Evolutionary conservation across 805 yeast genomes (phyloP).

Genomic region (Lachancea sp.): DNA sequence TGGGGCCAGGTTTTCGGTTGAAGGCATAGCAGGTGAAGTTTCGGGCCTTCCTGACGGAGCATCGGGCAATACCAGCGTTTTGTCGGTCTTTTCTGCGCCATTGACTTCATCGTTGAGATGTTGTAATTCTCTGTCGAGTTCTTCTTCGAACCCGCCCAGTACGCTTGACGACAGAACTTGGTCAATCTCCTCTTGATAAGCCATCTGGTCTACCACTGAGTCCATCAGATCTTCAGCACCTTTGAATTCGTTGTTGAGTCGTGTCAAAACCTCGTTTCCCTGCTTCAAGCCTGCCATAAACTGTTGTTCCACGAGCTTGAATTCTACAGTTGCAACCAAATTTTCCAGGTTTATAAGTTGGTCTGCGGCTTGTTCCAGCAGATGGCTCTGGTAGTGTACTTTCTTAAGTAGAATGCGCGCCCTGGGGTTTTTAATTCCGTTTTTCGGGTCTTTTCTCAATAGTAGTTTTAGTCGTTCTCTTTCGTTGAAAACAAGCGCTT

Average conservation of each 20-base stretch:
- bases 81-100: conserved; percentile 20
- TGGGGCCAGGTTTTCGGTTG: conserved; percentile 27
- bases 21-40: conserved; percentile 20
- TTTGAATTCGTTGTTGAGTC: conserved; percentile 71
- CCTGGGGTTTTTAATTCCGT: conserved; percentile 56
- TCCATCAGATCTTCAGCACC: conserved; percentile 79
- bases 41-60: conserved; percentile 3
- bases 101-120: conserved; percentile 44
- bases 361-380: conserved; percentile 62
- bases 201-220: conserved; percentile 72
- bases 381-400: conserved; percentile 73
- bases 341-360: conserved; percentile 78
- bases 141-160: conserved; percentile 42
- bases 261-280: conserved; percentile 72
- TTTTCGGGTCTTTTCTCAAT: conserved; percentile 31
- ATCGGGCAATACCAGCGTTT: conserved; percentile 17
- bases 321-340: conserved; percentile 75
- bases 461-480: conserved; percentile 31
- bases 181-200: conserved; percentile 70
- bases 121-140: conserved; percentile 59
- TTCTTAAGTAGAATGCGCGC: conserved; percentile 54
- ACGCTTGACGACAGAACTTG: conserved; percentile 40
- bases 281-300: conserved; percentile 72
- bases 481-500: conserved; percentile 55
- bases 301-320: conserved; percentile 81